Conservation (phyloP, 2,329 filamentous ascomycete genomes). For the Tolypocladium ovalisporum region DNA sequence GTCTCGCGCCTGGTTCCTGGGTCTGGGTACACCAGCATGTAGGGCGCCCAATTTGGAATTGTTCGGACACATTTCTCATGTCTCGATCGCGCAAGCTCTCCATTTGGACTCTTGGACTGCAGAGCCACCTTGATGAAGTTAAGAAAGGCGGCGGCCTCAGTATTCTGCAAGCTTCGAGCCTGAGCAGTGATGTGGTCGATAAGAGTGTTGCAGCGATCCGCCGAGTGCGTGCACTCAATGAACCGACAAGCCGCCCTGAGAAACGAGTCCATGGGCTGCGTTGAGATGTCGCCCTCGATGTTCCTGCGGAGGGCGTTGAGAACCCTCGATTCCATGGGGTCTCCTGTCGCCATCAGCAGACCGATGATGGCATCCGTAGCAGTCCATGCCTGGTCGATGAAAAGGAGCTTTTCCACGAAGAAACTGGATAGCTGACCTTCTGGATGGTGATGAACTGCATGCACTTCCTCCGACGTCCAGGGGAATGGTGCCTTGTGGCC, state of each 20-base stretch:
- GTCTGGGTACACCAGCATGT: conserved; percentile 37
- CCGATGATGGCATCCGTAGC: conserved; percentile 46
- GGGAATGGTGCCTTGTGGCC: conserved; percentile 24
- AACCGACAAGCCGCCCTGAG: conserved; percentile 47
- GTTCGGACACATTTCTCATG: conserved; percentile 11
- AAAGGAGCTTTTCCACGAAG: conserved; percentile 57
- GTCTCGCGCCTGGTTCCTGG: conserved; percentile 27
- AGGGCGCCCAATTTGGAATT: conserved; percentile 38
- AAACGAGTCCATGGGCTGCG: conserved; percentile 39
- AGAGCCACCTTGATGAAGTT: conserved; percentile 26
- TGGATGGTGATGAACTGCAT: conserved; percentile 30
- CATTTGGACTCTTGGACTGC: conserved; percentile 16
- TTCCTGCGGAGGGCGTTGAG: conserved; percentile 40
- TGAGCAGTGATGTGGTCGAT: conserved; percentile 32
- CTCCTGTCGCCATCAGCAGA: conserved; percentile 42
- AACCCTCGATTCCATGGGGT: conserved; percentile 39
- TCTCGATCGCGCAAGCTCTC: conserved; percentile 10
- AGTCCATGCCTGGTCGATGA: conserved; percentile 43
- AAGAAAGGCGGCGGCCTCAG: conserved; percentile 38
- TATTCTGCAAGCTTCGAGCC: conserved; percentile 30
- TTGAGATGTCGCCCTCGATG: conserved; percentile 34
- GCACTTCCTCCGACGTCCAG: conserved; percentile 35
- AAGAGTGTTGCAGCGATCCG: conserved; percentile 24
- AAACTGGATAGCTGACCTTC: conserved; percentile 27
- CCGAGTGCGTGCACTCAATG: conserved; percentile 28